Conservation (phyloP, 2,329 filamentous ascomycete species). For the Colletotrichum viniferum region DNA sequence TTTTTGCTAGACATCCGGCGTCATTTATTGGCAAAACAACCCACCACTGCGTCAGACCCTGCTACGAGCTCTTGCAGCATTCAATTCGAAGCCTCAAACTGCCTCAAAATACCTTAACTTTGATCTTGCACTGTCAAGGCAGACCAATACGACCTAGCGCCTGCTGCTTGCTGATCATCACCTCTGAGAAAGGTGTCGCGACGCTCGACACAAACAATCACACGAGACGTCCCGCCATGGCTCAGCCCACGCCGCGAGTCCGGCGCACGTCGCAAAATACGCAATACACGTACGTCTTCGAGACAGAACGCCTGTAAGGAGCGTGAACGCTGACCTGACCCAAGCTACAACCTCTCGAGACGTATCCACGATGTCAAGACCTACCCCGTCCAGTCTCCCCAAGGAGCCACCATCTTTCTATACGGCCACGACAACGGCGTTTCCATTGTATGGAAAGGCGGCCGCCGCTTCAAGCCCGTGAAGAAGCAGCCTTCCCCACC, state of each 20-base stretch:
- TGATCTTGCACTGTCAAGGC: not conserved
- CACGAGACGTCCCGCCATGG: slow-evolving; percentile 19
- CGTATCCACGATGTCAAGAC: slow-evolving; percentile 64
- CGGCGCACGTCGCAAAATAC: slow-evolving; percentile 54
- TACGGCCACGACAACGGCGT: slow-evolving; percentile 69
- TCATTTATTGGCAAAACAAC: not conserved
- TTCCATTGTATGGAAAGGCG: slow-evolving; percentile 66
- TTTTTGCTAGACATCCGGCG: slow-evolving; percentile 2
- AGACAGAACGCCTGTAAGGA: not conserved
- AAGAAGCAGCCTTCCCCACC: slow-evolving; percentile 35
- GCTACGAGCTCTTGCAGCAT: not conserved
- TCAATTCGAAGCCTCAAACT: not conserved
- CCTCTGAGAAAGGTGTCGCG: not conserved
- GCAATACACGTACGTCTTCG: slow-evolving; percentile 48
- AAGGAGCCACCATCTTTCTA: slow-evolving; percentile 66
- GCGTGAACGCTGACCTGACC: not conserved
- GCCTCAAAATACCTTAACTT: not conserved
- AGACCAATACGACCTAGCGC: not conserved
- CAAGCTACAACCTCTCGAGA: slow-evolving; percentile 63
- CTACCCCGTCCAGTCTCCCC: slow-evolving; percentile 65
- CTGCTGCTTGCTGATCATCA: not conserved
- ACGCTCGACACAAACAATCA: not conserved
- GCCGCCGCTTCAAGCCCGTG: slow-evolving; percentile 58
- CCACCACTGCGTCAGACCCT: not conserved
- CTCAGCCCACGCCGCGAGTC: slow-evolving; percentile 39